Base-by-base conservation (phyloP, 805 yeast species). In the Saccharomyces jurei region DNA sequence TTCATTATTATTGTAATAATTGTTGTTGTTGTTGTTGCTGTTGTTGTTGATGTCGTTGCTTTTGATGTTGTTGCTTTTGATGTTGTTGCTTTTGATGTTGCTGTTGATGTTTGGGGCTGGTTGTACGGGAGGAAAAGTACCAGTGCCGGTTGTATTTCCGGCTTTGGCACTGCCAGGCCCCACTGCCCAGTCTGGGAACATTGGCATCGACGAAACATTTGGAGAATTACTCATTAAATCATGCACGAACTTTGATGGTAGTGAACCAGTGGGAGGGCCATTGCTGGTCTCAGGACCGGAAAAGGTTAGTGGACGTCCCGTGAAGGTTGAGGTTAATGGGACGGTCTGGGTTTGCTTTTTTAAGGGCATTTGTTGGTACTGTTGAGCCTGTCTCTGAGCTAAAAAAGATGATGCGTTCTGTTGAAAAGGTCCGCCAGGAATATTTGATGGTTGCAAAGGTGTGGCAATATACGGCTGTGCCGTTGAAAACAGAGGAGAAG, bases 171-270 rank as follows among this genome's bases (percentile, higher is more conserved):
- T 56, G 17, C 53, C 53, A 3, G 58, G 58, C 3, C 58, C 59
- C 41, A 63, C 49, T 8, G 64, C 58, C 72, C 72, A 68, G 56
- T 68, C 72, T 36, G 64, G 71, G 51, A 68, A 68, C 70, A 68
- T 64, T 3, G 68, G 58, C 53, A 64, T 63, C 1, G 68, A 59
- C 1, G 62, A 61, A 36, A 36, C 44, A 29, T 54, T 63, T 27
- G 72, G 72, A 13, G 72, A 68, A 11, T 67, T 66, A 27, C 64
- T 65, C 60, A 67, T 63, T 41, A 67, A 56, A 52, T 68, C 74
- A 49, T 67, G 69, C 28, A 67, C 69, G 54, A 67, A 70, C 49
- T 69, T 68, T 1, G 72, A 67, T 10, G 67, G 70, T 47, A 63
- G 52, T 11, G 66, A 59, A 2, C 69, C 70, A 3, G 66, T 63